Evolutionary conservation across 768 basidiomycete genomes (phyloP), one percentile per base, ranked within the genome.

Genomic region (Leccinum obscurum): DNA sequence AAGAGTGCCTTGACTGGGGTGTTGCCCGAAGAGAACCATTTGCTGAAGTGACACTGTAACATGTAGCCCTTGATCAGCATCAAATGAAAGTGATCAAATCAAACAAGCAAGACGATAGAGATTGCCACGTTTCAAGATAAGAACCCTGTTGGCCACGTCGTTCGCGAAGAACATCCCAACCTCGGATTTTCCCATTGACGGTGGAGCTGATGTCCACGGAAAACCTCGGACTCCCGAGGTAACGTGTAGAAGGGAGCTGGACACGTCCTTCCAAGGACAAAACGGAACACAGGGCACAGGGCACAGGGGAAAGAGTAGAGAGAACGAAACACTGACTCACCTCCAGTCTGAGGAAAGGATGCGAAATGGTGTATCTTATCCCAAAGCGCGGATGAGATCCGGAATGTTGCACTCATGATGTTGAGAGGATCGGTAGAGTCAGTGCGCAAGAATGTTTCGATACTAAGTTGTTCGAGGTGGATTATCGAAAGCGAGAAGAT

Each of bases 291-390:
- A n/a, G n/a, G 4, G 37, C 15, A 30, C 4, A n/a, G n/a, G 4
- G 37, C 15, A 30, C 4, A 15, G 8, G 35, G 22, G 37, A n/a
- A 30, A 34, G 14, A 17, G 54, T 5, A 9, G 26, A 48, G 22
- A 15, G 14, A 28, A 30, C 44, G 50, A 13, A 41, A 53, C 13
- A 44, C 55, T 6, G 32, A 76, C 85, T 63, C 34, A 90, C 92
- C 92, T 49, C 93, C 92, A 0, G 94, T 95, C 77, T 95, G 95
- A 5, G 92, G 92, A 75, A 95, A 95, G 1, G 89, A 89, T 0
- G 93, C 92, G 71, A 92, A 95, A 68, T 94, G 90, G 77, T 90
- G 90, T 61, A 95, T 92, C 77, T 83, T 87, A 76, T 95, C 91
- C 93, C 93, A 95, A 64, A 94, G 80, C 8, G 85, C 81, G 59